These are phyloP conservation scores for Tetrastigma voinierianum DNA, from an alignment of 164 flowering plant genomes.

Conservation along the genomic window DNA sequence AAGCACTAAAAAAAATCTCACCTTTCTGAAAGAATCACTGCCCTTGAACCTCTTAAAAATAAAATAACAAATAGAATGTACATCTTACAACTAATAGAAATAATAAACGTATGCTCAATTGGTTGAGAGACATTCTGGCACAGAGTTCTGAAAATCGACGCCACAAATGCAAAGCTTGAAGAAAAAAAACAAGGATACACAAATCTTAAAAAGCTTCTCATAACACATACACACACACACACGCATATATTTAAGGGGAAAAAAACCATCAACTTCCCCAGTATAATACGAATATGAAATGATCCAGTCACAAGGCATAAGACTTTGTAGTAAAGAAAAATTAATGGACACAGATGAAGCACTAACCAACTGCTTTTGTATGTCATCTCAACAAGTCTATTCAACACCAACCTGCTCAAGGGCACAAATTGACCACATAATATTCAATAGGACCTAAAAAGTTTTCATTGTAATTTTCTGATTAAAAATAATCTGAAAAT, in stretches of 20 bases:
- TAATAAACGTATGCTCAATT: no score
- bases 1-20: no score
- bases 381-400: constrained; percentile 70
- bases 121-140: no score
- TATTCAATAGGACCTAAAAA: no score
- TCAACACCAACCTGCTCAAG: constrained; percentile 77
- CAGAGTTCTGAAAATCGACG: no score
- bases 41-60: no score
- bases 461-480: neutral
- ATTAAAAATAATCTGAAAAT: neutral
- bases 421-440: constrained; percentile 24
- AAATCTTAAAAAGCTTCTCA: no score
- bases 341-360: neutral
- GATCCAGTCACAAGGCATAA: neutral
- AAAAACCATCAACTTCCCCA: neutral
- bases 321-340: neutral
- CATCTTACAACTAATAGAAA: no score
- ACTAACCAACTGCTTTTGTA: constrained; percentile 71
- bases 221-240: neutral
- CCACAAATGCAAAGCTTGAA: no score
- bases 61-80: no score
- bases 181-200: no score
- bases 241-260: neutral
- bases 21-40: no score
- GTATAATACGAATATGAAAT: neutral